phyloP scores from a whole-genome alignment of 1,139 yeast species.

The Geotrichum siamense region DNA sequence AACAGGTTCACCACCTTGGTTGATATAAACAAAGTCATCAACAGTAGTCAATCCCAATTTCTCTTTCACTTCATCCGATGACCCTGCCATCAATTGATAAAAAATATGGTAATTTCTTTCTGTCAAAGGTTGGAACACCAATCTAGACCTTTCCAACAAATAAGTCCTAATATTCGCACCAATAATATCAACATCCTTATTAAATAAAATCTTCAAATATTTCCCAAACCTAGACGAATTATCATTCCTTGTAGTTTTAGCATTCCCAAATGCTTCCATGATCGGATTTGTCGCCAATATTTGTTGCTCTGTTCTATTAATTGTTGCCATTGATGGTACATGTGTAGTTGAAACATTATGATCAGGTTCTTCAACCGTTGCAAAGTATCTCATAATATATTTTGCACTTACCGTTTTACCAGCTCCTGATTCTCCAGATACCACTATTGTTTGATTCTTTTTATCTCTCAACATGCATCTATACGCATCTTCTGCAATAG shows the following conservation, averaged over 20 bases:
- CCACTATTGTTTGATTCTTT: slow-evolving; percentile 90
- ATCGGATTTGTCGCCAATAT: slow-evolving; percentile 96
- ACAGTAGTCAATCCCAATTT: slow-evolving; percentile 51
- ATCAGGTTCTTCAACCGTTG: slow-evolving; percentile 75
- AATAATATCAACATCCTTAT: slow-evolving; percentile 64
- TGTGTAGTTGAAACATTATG: slow-evolving; percentile 29
- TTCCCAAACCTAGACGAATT: slow-evolving; percentile 97
- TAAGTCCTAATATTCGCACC: slow-evolving; percentile 95
- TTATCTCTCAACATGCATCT: slow-evolving; percentile 78
- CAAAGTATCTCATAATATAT: slow-evolving; percentile 95
- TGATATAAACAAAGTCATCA: slow-evolving; percentile 70
- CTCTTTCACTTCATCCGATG: slow-evolving; percentile 51
- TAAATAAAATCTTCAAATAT: slow-evolving; percentile 84
- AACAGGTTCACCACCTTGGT: slow-evolving; percentile 76
- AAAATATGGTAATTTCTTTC: slow-evolving; percentile 96
- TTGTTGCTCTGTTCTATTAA: slow-evolving; percentile 90
- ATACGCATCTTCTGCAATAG: slow-evolving; percentile 96
- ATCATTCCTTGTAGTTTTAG: slow-evolving; percentile 96
- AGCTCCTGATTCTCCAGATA: slow-evolving; percentile 97
- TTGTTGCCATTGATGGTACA: slow-evolving; percentile 44
- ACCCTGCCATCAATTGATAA: slow-evolving; percentile 82
- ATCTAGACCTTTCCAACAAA: slow-evolving; percentile 83
- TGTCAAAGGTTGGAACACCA: slow-evolving; percentile 81
- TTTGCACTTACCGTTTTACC: slow-evolving; percentile 98
- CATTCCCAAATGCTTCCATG: slow-evolving; percentile 98